These are phyloP conservation scores for Neurospora sp. DNA, from an alignment of 495 filamentous ascomycete genomes.

Conservation along the genomic window DNA sequence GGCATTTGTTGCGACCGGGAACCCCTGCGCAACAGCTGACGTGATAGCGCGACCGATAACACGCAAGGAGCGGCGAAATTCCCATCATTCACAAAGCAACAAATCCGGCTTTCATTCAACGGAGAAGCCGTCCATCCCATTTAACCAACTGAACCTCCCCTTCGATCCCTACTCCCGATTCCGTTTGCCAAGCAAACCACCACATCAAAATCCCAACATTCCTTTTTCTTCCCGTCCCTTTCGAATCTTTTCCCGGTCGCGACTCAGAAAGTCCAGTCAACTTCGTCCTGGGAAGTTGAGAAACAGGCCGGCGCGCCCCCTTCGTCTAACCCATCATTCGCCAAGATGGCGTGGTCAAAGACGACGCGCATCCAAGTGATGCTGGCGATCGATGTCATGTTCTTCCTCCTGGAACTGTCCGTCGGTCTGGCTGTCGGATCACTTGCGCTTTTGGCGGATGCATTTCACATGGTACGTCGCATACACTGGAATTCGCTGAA, in stretches of 20 bases:
- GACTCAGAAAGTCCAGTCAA: neutral
- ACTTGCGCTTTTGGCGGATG: constrained; percentile 87
- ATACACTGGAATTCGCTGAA: neutral
- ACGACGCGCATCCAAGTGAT: constrained; percentile 85
- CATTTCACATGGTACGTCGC: constrained; percentile 83
- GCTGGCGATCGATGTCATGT: constrained; percentile 76
- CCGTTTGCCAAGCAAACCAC: neutral
- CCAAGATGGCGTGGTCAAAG: constrained; percentile 79
- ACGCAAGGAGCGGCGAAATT: neutral
- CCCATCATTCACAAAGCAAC: neutral
- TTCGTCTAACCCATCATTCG: neutral
- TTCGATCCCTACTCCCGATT: neutral
- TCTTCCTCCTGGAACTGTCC: constrained; percentile 82
- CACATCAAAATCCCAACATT: neutral
- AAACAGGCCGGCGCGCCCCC: neutral
- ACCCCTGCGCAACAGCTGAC: neutral
- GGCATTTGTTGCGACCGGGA: neutral
- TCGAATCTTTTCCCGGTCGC: neutral
- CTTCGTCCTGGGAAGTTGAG: neutral
- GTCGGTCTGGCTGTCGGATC: constrained; percentile 80
- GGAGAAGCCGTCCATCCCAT: neutral
- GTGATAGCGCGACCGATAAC: neutral
- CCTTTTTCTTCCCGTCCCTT: neutral
- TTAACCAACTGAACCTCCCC: neutral
- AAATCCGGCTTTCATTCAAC: neutral